Conservation (phyloP, 2,329 filamentous ascomycete genomes). For the Ascochyta fabae region DNA sequence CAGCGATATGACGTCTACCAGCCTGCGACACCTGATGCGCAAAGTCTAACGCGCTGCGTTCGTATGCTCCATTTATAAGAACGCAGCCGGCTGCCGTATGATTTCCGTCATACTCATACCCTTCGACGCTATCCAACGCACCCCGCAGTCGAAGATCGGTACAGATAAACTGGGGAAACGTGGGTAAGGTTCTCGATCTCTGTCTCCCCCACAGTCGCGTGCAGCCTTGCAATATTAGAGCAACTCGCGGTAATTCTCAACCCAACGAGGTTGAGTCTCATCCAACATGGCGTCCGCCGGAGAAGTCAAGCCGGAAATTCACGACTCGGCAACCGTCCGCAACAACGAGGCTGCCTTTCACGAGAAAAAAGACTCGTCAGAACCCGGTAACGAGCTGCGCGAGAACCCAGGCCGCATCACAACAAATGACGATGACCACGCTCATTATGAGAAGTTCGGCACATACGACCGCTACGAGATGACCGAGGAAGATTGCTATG, state of each 20-base stretch:
- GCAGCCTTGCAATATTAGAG: neutral
- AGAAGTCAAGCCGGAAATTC: conserved; percentile 20
- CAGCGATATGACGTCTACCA: conserved; percentile 16
- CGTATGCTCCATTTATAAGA: conserved; percentile 8
- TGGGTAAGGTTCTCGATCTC: neutral
- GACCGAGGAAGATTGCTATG: conserved; percentile 58
- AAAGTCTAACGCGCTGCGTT: neutral
- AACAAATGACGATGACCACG: conserved; percentile 31
- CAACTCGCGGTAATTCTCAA: neutral
- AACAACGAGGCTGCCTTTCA: conserved; percentile 21
- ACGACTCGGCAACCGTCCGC: conserved; percentile 26
- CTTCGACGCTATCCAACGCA: neutral
- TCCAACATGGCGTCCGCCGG: conserved; percentile 12
- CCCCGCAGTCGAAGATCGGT: conserved; percentile 8
- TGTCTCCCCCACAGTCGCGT: neutral
- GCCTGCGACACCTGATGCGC: conserved; percentile 4
- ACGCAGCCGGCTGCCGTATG: neutral
- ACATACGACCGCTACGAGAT: conserved; percentile 57
- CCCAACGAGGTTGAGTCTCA: neutral
- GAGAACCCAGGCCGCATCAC: conserved; percentile 25
- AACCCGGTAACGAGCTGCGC: conserved; percentile 25
- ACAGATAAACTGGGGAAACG: conserved; percentile 3
- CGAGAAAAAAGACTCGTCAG: conserved; percentile 36
- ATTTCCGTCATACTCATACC: neutral
- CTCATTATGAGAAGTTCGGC: conserved; percentile 42